Conservation (phyloP, 169 alveolate species). For the Babesia ovis region DNA sequence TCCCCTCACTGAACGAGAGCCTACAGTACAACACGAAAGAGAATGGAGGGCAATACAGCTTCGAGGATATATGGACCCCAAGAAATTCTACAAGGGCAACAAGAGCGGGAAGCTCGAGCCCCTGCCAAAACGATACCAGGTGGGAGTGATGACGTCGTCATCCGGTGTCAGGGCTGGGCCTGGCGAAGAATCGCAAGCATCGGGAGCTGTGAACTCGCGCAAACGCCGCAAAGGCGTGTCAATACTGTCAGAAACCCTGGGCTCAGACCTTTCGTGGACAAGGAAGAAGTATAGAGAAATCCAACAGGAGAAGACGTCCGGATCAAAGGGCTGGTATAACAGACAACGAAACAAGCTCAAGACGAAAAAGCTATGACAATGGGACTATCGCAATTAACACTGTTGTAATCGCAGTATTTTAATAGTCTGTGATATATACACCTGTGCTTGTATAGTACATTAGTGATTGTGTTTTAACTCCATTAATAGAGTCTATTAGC, state of each 20-base stretch:
- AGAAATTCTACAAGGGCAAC: conserved; percentile 46
- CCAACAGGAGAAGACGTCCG: conserved; percentile 57
- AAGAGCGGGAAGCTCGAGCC: conserved; percentile 45
- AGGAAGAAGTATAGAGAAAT: conserved; percentile 55
- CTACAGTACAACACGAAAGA: conserved; percentile 28
- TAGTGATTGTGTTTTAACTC: too few relatives aligned
- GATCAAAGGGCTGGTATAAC: conserved; percentile 60
- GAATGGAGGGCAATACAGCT: conserved; percentile 66
- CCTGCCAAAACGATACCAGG: conserved; percentile 48
- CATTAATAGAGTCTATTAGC: too few relatives aligned
- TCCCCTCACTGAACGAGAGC: conserved; percentile 46
- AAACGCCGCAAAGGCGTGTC: conserved; percentile 27
- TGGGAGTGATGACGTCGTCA: conserved; percentile 38
- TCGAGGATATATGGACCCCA: conserved; percentile 59
- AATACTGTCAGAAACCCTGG: conserved; percentile 25
- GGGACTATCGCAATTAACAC: too few relatives aligned
- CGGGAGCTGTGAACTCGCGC: conserved; percentile 31
- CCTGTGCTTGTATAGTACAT: too few relatives aligned
- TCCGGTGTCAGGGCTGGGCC: conserved; percentile 41
- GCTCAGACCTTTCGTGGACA: conserved; percentile 40
- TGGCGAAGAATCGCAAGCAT: conserved; percentile 41
- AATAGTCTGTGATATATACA: too few relatives aligned
- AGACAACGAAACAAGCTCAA: conserved; percentile 39
- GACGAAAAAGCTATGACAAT: background rate
- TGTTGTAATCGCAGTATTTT: too few relatives aligned